phyloP scores from a whole-genome alignment of 2,329 filamentous ascomycete species.

The Ceratocystis destructans region DNA sequence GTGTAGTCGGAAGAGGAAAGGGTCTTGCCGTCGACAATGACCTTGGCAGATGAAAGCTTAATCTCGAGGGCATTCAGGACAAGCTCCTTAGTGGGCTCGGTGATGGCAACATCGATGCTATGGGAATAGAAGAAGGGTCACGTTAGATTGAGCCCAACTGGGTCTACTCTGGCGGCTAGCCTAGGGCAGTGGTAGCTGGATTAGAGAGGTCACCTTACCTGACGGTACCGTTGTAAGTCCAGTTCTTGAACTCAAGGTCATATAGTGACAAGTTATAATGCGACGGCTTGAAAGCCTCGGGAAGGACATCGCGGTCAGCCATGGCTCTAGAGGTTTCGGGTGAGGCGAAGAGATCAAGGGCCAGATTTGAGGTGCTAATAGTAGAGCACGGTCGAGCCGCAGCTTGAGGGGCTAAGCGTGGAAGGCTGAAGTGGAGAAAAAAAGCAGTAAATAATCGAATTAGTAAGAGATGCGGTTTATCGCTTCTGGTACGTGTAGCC shows the following conservation, averaged over 20 bases:
- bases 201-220: slow-evolving; percentile 29
- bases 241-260: slow-evolving; percentile 61
- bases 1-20: slow-evolving; percentile 46
- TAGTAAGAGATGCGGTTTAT: neutral
- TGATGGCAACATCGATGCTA: slow-evolving; percentile 62
- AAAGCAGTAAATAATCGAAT: neutral
- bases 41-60: slow-evolving; percentile 52
- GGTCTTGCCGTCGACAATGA: slow-evolving; percentile 32
- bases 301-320: slow-evolving; percentile 49
- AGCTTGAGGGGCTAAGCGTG: slow-evolving; percentile 15
- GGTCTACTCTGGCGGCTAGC: neutral
- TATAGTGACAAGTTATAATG: slow-evolving; percentile 77
- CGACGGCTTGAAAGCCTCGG: slow-evolving; percentile 56
- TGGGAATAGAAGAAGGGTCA: slow-evolving; percentile 10
- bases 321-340: slow-evolving; percentile 28
- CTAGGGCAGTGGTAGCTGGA: neutral
- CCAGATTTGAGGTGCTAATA: slow-evolving; percentile 22
- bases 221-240: slow-evolving; percentile 73
- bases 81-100: slow-evolving; percentile 58
- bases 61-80: slow-evolving; percentile 77
- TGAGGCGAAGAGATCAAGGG: slow-evolving; percentile 20
- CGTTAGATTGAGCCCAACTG: neutral
- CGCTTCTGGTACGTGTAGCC: neutral
- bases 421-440: neutral
- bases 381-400: slow-evolving; percentile 22